phyloP scores from a whole-genome alignment of 345 rosid species.

The Orychophragmus violaceus region DNA sequence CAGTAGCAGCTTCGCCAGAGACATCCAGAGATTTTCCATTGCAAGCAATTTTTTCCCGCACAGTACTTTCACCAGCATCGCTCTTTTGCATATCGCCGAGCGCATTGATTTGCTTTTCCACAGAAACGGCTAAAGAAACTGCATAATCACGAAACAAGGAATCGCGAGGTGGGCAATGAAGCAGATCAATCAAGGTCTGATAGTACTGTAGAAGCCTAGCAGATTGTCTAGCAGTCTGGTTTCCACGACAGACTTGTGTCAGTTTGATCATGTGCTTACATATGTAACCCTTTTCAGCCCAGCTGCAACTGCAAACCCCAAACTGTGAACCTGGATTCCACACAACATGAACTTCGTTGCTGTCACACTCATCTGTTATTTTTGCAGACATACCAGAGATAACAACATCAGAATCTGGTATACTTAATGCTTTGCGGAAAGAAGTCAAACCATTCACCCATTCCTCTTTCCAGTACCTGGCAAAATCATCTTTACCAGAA shows the following conservation, averaged over 20 bases:
- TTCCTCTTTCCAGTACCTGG: slow-evolving; percentile 81
- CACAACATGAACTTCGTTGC: slow-evolving; percentile 50
- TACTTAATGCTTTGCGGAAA: slow-evolving; percentile 67
- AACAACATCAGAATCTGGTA: slow-evolving; percentile 61
- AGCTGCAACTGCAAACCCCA: slow-evolving; percentile 66
- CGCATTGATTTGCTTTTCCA: slow-evolving; percentile 53
- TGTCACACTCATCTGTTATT: slow-evolving; percentile 50
- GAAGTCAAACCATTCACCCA: slow-evolving; percentile 86
- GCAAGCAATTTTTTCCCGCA: slow-evolving; percentile 18
- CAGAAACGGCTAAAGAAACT: slow-evolving; percentile 50
- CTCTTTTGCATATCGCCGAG: slow-evolving; percentile 30
- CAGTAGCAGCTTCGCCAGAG: not conserved
- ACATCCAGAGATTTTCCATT: slow-evolving; percentile 12
- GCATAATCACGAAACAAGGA: slow-evolving; percentile 80
- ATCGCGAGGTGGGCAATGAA: slow-evolving; percentile 56
- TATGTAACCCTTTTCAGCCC: slow-evolving; percentile 78
- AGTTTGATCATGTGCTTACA: slow-evolving; percentile 81
- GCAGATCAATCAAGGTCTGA: slow-evolving; percentile 53
- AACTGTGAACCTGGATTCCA: slow-evolving; percentile 80
- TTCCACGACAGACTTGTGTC: slow-evolving; percentile 35
- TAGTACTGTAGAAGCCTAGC: slow-evolving; percentile 54
- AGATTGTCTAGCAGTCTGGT: slow-evolving; percentile 38
- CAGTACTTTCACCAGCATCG: slow-evolving; percentile 8
- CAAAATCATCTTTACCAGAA: slow-evolving; percentile 68
- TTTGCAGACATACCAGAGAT: slow-evolving; percentile 51